Percentiles rank a stretch among this genome's conserved stretches.
These are phyloP conservation scores for Pseudocohnilembus persalinus DNA, from an alignment of 169 alveolate genomes.

Conservation along the genomic window DNA sequence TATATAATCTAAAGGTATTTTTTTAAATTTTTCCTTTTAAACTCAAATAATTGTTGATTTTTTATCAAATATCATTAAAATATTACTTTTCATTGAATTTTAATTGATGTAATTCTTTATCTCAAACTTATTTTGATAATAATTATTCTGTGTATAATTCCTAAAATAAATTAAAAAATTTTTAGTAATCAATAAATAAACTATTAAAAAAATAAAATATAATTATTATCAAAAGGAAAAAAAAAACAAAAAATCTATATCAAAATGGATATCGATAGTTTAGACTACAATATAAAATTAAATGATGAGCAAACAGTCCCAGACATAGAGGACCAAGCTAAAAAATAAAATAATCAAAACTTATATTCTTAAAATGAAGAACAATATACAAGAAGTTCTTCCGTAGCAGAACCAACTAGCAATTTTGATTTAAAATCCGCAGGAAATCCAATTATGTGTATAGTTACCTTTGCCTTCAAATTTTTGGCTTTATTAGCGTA, in stretches of 20 bases:
- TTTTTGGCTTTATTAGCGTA: not conserved
- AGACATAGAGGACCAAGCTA: not conserved
- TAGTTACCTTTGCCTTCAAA: not conserved
- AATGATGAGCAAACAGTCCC: not conserved
- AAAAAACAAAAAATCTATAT: too few species aligned
- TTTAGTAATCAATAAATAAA: not conserved
- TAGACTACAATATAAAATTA: not conserved
- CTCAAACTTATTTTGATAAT: too few species aligned
- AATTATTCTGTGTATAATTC: too few species aligned
- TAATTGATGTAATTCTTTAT: too few species aligned
- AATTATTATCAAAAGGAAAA: too few species aligned
- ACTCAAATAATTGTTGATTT: too few species aligned
- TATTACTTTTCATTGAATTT: too few species aligned
- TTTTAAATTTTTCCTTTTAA: too few species aligned
- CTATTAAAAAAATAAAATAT: too few species aligned
- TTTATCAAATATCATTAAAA: too few species aligned
- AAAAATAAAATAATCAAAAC: not conserved
- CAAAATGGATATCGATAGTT: not conserved
- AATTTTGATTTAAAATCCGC: not conserved
- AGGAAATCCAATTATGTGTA: not conserved
- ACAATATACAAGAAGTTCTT: not conserved
- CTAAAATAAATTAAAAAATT: too few species aligned
- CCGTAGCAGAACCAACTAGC: not conserved
- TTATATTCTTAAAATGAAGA: not conserved
- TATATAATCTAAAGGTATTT: too few species aligned